Conservation (phyloP, 441 rosid species). For the Bocquillonia castaneifolia region DNA sequence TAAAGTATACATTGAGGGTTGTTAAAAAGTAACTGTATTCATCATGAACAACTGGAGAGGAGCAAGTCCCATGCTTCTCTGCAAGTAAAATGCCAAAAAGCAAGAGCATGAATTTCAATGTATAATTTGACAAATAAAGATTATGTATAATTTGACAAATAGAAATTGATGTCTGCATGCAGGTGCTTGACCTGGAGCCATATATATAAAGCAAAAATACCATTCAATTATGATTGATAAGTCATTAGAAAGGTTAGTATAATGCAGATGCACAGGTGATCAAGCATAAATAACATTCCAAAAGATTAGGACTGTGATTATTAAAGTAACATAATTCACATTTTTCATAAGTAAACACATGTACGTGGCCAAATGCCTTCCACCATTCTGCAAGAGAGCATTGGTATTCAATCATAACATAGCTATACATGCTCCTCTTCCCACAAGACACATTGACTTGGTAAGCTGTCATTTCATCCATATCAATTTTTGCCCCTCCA, state of each 20-base stretch:
- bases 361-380: not conserved
- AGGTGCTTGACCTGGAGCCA: not conserved
- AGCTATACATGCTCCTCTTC: too few species aligned
- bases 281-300: not conserved
- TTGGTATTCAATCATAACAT: not conserved
- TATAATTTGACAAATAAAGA: not conserved
- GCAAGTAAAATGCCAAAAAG: slow-evolving; percentile 28
- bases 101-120: not conserved
- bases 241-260: not conserved
- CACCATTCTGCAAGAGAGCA: not conserved
- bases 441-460: not conserved
- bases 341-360: too few species aligned
- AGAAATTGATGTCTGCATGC: not conserved
- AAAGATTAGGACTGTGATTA: not conserved
- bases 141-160: too few species aligned
- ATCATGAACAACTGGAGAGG: slow-evolving; percentile 61
- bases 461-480: not conserved
- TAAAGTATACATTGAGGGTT: slow-evolving; percentile 64
- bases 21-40: slow-evolving; percentile 70
- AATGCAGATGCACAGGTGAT: not conserved
- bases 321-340: not conserved
- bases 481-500: not conserved
- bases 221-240: not conserved
- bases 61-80: slow-evolving; percentile 97
- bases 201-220: not conserved